Percentiles rank a stretch among this genome's conserved stretches.
These are phyloP conservation scores for Myrmaecium sp. DNA, from an alignment of 2,329 filamentous ascomycete genomes.

Conservation along the genomic window DNA sequence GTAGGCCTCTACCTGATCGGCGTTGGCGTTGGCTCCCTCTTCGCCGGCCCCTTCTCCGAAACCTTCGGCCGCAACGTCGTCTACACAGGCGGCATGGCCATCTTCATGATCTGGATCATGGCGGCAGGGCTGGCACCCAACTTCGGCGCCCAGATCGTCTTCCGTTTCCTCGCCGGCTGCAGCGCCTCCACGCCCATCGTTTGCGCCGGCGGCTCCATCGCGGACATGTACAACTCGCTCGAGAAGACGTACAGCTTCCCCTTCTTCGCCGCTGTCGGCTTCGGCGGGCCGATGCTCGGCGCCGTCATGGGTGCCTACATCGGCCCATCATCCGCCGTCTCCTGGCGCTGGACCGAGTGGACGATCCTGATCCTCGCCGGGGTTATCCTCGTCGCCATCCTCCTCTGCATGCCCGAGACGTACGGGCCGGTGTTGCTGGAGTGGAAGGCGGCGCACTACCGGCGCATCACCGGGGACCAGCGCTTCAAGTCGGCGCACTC, in stretches of 20 bases:
- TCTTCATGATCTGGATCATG: slow-evolving; percentile 34
- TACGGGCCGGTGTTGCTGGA: slow-evolving; percentile 23
- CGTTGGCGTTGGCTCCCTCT: slow-evolving; percentile 31
- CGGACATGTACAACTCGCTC: slow-evolving; percentile 30
- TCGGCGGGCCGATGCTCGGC: slow-evolving; percentile 21
- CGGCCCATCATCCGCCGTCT: slow-evolving; percentile 15
- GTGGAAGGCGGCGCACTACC: slow-evolving; percentile 15
- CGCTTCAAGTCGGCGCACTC: slow-evolving; percentile 20
- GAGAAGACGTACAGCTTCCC: slow-evolving; percentile 35
- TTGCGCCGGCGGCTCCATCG: slow-evolving; percentile 29
- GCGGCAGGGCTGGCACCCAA: slow-evolving; percentile 29
- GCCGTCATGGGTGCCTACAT: slow-evolving; percentile 19
- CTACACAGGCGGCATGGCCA: slow-evolving; percentile 28
- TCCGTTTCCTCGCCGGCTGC: slow-evolving; percentile 33
- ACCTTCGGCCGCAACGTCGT: slow-evolving; percentile 21
- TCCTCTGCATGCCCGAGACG: slow-evolving; percentile 33
- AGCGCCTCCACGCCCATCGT: slow-evolving; percentile 29
- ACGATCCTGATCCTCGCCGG: slow-evolving; percentile 20
- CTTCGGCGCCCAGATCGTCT: slow-evolving; percentile 29
- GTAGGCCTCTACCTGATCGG: slow-evolving; percentile 16
- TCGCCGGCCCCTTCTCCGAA: slow-evolving; percentile 24
- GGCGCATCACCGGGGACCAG: slow-evolving; percentile 15
- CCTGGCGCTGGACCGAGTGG: slow-evolving; percentile 22
- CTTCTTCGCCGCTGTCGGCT: slow-evolving; percentile 29
- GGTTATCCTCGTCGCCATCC: slow-evolving; percentile 9